Percentiles rank a stretch among this genome's conserved stretches.
phyloP scores from a whole-genome alignment of 164 flowering plant genomes.

The Echeveria elegans region DNA sequence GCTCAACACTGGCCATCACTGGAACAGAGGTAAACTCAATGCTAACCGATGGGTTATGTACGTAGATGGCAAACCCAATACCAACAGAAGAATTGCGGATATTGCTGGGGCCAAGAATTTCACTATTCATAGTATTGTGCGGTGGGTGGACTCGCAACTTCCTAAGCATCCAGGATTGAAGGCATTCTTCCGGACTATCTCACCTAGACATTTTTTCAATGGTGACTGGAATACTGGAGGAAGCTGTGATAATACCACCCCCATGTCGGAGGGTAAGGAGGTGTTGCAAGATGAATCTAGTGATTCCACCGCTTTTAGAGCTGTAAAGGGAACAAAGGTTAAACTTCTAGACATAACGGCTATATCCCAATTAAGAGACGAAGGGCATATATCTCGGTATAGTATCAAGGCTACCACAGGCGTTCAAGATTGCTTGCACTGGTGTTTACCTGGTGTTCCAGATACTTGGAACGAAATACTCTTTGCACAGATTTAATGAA shows the following conservation, averaged over 20 bases:
- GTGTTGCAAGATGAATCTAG: slow-evolving; percentile 45
- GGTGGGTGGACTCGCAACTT: slow-evolving; percentile 62
- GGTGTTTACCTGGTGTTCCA: slow-evolving; percentile 88
- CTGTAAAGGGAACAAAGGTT: slow-evolving; percentile 57
- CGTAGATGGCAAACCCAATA: slow-evolving; percentile 53
- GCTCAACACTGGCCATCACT: slow-evolving; percentile 83
- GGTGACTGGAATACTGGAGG: slow-evolving; percentile 95
- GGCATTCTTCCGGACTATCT: slow-evolving; percentile 61
- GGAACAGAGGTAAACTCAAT: slow-evolving; percentile 73
- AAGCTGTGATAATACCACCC: slow-evolving; percentile 66
- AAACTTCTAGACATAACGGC: slow-evolving; percentile 69
- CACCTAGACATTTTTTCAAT: slow-evolving; percentile 77
- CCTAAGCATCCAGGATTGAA: slow-evolving; percentile 48
- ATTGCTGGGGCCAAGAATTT: slow-evolving; percentile 63
- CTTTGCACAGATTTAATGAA: slow-evolving; percentile 37
- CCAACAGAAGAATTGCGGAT: slow-evolving; percentile 36
- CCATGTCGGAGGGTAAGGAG: slow-evolving; percentile 49
- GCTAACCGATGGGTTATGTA: slow-evolving; percentile 73
- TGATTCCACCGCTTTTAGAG: slow-evolving; percentile 42
- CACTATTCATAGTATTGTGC: slow-evolving; percentile 44
- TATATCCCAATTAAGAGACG: slow-evolving; percentile 60
- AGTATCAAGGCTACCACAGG: slow-evolving; percentile 42
- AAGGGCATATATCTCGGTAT: slow-evolving; percentile 69
- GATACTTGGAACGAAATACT: slow-evolving; percentile 83
- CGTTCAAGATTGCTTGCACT: slow-evolving; percentile 73